Evolutionary conservation across 768 basidiomycete genomes (phyloP).

Genomic region (Naganishia kalamii): DNA sequence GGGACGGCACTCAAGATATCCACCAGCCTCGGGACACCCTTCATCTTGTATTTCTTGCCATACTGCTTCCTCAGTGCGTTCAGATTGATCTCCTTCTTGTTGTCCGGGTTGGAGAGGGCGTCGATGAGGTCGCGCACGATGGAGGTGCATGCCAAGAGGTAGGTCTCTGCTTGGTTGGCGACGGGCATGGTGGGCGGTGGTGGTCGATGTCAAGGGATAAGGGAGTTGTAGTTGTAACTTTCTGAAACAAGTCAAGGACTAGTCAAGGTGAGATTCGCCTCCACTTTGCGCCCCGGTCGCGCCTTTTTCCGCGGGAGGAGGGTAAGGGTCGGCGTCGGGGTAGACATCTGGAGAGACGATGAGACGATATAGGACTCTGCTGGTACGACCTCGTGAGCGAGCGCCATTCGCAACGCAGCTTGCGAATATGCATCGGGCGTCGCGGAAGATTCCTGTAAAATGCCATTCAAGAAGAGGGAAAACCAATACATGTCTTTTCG

Average conservation of each 20-base stretch:
- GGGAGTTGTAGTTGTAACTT: background rate
- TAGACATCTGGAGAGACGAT: too few species aligned
- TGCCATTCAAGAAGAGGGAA: too few species aligned
- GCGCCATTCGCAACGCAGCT: too few species aligned
- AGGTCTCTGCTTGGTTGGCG: conserved; percentile 74
- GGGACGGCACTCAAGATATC: conserved; percentile 98
- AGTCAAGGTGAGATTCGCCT: conserved; percentile 6
- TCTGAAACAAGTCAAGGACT: background rate
- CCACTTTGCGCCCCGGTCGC: background rate
- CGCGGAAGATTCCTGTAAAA: too few species aligned
- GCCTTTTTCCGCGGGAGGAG: too few species aligned
- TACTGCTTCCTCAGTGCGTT: conserved; percentile 79
- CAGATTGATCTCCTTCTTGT: conserved; percentile 69
- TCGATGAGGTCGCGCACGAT: conserved; percentile 88
- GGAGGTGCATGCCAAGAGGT: conserved; percentile 84
- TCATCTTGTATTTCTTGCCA: conserved; percentile 81
- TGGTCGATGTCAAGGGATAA: background rate
- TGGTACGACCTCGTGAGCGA: too few species aligned
- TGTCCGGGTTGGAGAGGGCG: conserved; percentile 60
- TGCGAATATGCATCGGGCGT: too few species aligned
- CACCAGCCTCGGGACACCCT: conserved; percentile 83
- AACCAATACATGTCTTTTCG: too few species aligned
- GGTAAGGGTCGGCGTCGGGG: too few species aligned
- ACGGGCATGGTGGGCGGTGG: conserved; percentile 34
- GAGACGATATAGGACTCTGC: too few species aligned